Evolutionary conservation across 1,284 basidiomycete species (phyloP).

Genomic region (Ganoderma lucidum): DNA sequence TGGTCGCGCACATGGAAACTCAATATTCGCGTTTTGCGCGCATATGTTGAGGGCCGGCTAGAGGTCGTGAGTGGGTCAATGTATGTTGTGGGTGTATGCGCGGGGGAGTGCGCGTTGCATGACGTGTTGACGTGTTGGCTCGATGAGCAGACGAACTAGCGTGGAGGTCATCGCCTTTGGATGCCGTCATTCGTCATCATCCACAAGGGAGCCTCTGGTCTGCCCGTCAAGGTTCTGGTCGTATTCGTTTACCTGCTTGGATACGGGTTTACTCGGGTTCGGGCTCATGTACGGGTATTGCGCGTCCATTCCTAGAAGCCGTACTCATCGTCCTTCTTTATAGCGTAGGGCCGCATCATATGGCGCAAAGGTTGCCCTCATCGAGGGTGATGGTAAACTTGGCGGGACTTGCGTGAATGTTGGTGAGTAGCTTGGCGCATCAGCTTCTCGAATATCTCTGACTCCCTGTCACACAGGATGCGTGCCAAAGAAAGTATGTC

Average conservation of each 20-base stretch:
- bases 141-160: too few species aligned
- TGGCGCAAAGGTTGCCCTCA: constrained; percentile 92
- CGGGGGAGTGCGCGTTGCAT: neutral
- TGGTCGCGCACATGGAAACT: too few species aligned
- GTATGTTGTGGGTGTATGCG: too few species aligned
- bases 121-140: neutral
- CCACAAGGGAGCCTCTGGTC: too few species aligned
- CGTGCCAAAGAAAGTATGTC: constrained; percentile 83
- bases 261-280: neutral
- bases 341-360: constrained; percentile 92
- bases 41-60: too few species aligned
- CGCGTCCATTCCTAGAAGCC: neutral
- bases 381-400: constrained; percentile 81
- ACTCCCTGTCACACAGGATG: constrained; percentile 60
- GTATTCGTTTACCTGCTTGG: too few species aligned
- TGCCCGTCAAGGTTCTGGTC: too few species aligned
- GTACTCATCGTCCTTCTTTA: neutral
- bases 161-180: too few species aligned
- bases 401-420: constrained; percentile 99
- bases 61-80: too few species aligned
- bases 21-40: too few species aligned
- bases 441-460: constrained; percentile 5
- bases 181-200: too few species aligned
- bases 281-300: neutral
- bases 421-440: constrained; percentile 59